Percentiles rank a stretch among this genome's conserved stretches.
Evolutionary conservation across 2,329 filamentous ascomycete species (phyloP).

Genomic region (Periconia sp.): DNA sequence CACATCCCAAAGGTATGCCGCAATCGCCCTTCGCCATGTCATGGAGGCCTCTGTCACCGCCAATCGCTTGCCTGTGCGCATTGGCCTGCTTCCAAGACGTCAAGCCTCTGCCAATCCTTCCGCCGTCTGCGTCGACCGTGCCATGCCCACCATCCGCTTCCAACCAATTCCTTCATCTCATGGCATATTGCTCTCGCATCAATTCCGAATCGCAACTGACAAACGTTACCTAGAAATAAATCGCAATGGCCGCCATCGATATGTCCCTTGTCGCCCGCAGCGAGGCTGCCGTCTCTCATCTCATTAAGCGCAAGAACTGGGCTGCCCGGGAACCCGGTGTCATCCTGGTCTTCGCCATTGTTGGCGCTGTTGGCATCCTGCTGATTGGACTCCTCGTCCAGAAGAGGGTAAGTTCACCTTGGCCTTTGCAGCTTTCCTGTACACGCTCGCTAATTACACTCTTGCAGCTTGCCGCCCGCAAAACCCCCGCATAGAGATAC

Average conservation of each 20-base stretch:
- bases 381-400: slow-evolving; percentile 54
- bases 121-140: background rate
- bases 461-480: slow-evolving; percentile 8
- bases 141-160: background rate
- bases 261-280: slow-evolving; percentile 40
- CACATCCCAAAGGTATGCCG: slow-evolving; percentile 37
- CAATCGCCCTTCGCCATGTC: slow-evolving; percentile 5
- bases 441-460: background rate
- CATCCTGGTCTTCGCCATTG: slow-evolving; percentile 63
- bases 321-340: slow-evolving; percentile 60
- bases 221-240: slow-evolving; percentile 19
- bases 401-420: slow-evolving; percentile 40
- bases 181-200: background rate
- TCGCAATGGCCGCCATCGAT: slow-evolving; percentile 42
- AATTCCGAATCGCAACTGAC: slow-evolving; percentile 10
- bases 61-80: slow-evolving; percentile 1
- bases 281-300: slow-evolving; percentile 40
- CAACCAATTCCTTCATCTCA: background rate
- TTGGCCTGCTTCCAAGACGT: slow-evolving; percentile 12
- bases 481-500: slow-evolving; percentile 12
- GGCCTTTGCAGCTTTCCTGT: background rate
- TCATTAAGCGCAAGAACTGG: slow-evolving; percentile 62
- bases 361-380: slow-evolving; percentile 57
- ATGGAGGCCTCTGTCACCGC: background rate
- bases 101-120: slow-evolving; percentile 16